These are phyloP conservation scores for Cutaneotrichosporon curvatum DNA, from an alignment of 1,284 basidiomycete genomes.

Conservation along the genomic window DNA sequence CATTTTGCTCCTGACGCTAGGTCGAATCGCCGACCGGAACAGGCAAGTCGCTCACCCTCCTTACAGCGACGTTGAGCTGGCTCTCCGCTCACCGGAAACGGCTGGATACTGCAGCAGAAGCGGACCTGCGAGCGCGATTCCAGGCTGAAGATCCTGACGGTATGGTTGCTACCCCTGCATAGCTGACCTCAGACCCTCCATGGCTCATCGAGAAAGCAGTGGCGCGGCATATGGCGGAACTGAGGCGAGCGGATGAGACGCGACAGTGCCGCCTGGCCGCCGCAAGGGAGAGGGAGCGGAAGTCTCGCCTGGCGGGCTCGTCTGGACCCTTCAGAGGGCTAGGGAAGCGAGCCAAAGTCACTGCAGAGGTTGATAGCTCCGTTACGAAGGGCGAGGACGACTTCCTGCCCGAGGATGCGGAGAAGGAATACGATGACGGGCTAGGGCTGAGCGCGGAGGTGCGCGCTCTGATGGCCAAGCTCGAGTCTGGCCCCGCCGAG, in stretches of 20 bases:
- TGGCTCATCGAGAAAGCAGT: constrained; percentile 77
- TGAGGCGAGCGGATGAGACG: constrained; percentile 60
- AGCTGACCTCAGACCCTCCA: constrained; percentile 53
- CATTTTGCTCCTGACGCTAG: constrained; percentile 15
- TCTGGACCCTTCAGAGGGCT: constrained; percentile 17
- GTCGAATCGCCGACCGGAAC: constrained; percentile 82
- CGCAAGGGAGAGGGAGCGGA: constrained; percentile 59
- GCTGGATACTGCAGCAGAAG: constrained; percentile 23
- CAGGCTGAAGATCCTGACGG: constrained; percentile 36
- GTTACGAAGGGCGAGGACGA: constrained; percentile 47
- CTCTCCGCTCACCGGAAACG: constrained; percentile 49
- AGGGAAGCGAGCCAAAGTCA: background rate
- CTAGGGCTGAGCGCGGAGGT: constrained; percentile 68
- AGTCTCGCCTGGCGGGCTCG: constrained; percentile 41
- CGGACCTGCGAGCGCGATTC: constrained; percentile 26
- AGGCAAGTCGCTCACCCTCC: constrained; percentile 79
- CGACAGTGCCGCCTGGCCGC: constrained; percentile 56
- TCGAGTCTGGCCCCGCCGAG: constrained; percentile 37
- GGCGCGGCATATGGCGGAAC: constrained; percentile 56
- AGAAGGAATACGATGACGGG: constrained; percentile 42
- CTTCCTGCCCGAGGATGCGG: constrained; percentile 60
- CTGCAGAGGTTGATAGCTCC: too few relatives aligned
- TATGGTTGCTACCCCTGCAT: background rate
- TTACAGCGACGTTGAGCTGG: constrained; percentile 76
- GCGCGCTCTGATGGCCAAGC: constrained; percentile 69